A percentile compares a stretch with the other conserved stretches of the same genome.
Conservation (phyloP, 2,329 filamentous ascomycete species). For the Atkinsonella hypoxylon region DNA sequence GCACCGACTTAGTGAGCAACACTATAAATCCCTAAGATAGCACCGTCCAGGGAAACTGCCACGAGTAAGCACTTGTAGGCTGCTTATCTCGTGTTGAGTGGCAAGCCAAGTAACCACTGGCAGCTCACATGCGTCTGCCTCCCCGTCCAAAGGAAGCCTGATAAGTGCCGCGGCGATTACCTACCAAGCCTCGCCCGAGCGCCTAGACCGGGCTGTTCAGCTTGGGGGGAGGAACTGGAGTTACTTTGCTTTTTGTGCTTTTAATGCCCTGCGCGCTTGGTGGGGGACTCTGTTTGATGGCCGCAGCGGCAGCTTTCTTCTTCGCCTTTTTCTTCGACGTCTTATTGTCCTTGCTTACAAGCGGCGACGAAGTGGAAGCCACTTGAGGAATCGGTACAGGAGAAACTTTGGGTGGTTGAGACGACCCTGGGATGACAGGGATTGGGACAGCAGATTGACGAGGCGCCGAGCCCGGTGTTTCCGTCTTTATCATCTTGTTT, state of each 20-base stretch:
- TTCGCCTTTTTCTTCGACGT: constrained; percentile 20
- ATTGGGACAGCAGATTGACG: constrained; percentile 21
- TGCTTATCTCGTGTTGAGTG: neutral
- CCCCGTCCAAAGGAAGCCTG: neutral
- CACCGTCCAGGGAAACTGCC: neutral
- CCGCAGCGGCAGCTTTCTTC: constrained; percentile 10
- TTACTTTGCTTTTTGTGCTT: constrained; percentile 11
- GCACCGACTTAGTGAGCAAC: neutral
- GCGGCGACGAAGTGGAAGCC: constrained; percentile 10
- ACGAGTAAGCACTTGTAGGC: neutral
- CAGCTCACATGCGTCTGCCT: neutral
- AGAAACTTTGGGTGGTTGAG: constrained; percentile 16
- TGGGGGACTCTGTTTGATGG: constrained; percentile 10
- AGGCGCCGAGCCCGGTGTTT: constrained; percentile 18
- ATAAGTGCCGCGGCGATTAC: neutral
- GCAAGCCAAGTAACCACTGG: neutral
- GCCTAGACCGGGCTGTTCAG: constrained; percentile 14
- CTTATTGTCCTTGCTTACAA: constrained; percentile 15
- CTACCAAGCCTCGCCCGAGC: neutral
- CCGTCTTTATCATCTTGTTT: constrained; percentile 10
- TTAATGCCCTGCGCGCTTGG: constrained; percentile 11
- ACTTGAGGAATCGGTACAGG: constrained; percentile 13
- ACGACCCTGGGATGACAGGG: constrained; percentile 22
- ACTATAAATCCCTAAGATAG: neutral
- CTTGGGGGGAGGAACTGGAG: constrained; percentile 15